These are phyloP conservation scores for Sporothrix brasiliensis DNA, from an alignment of 2,329 filamentous ascomycete genomes.

Conservation along the genomic window DNA sequence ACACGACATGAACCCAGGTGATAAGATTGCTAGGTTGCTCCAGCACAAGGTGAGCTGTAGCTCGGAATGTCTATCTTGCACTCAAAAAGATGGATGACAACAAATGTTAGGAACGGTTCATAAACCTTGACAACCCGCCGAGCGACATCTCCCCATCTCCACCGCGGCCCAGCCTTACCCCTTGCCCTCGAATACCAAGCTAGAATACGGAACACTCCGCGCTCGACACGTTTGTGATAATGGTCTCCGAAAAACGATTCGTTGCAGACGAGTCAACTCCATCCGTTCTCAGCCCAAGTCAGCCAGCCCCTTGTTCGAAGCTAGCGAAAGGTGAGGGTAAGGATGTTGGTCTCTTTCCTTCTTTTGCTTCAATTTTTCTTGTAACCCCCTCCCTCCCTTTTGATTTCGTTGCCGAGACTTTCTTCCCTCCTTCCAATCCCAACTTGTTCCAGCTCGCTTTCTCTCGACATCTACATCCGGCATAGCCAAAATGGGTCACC, in stretches of 20 bases:
- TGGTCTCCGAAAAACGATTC: too few relatives aligned
- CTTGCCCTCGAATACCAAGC: slow-evolving; percentile 12
- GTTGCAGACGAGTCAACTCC: slow-evolving; percentile 3
- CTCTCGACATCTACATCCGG: not conserved
- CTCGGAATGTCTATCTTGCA: not conserved
- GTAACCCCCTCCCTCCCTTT: too few relatives aligned
- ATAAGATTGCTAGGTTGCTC: not conserved
- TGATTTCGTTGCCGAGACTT: not conserved
- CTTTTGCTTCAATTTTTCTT: too few relatives aligned
- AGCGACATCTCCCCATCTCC: not conserved
- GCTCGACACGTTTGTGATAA: too few relatives aligned
- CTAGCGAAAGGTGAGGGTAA: not conserved
- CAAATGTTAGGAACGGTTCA: not conserved
- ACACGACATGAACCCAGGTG: not conserved
- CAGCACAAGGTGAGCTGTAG: not conserved
- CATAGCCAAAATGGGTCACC: not conserved
- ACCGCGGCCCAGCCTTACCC: not conserved
- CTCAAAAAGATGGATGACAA: not conserved
- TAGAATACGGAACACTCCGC: too few relatives aligned
- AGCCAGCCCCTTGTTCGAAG: not conserved
- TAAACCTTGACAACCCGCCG: not conserved
- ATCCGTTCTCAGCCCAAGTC: not conserved
- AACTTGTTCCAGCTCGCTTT: not conserved
- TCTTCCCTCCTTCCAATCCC: not conserved
- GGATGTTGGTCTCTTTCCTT: not conserved